Base-by-base conservation (phyloP, 352 stramenopile genomes). In the Pythium myriotylum region DNA sequence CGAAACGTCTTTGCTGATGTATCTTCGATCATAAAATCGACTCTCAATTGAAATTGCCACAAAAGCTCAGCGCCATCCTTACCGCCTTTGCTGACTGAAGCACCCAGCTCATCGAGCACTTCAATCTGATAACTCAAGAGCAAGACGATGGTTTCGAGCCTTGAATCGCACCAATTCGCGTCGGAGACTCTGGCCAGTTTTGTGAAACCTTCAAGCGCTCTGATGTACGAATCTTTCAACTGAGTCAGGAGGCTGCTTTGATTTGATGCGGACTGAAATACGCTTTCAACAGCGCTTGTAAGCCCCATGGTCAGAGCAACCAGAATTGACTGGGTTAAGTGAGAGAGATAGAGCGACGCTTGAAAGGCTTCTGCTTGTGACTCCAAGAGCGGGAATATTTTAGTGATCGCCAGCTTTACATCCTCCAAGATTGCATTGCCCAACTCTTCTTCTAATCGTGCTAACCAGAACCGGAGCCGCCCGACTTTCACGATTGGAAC, bases 401-500 rank as follows among this genome's bases (percentile, higher is more conserved):
- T 23, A 4, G 33, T 23, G 4, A 84, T 59, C 1, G 72, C 68
- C 5, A 45, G 24, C 14, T 79, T 77, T 4, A 73, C 19, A 26
- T 88, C 75, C 3, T 72, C 57, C 23, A 45, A 42, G 2, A 88
- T 76, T 49, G 86, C 65, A n/a, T 58, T 62, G 6, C 45, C 24
- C 57, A 89, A 76, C 40, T 91, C 81, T 49, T 91, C 81, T 45
- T 89, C 77, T 0, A 91, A 57, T 2, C 81, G 69, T 2, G 69
- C 70, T 26, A 91, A 69, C 81, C 81, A 91, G 54, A 91, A 91
- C 27, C 80, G 77, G 10, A 88, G 32, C 9, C 81, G 68, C 1
- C 81, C 81, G 17, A 91, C 86, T 69, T 89, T 91, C 14, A 85
- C 65, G n/a, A 89, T 79, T 2, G 78, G 60, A 23, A 60, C 35